Conservation (phyloP, 2,329 filamentous ascomycete genomes). For the Talaromyces sp. region DNA sequence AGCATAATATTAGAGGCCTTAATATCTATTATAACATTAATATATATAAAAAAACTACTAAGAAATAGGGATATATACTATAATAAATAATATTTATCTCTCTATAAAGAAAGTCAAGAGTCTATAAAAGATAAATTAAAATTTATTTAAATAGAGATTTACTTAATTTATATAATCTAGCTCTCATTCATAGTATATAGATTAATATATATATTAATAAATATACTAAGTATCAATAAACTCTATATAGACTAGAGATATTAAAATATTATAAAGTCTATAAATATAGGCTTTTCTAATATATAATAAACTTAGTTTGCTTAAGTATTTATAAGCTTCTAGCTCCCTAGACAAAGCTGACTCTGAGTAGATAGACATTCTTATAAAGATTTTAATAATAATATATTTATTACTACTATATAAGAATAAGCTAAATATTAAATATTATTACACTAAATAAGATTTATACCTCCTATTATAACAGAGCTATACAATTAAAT, state of each 20-base stretch:
- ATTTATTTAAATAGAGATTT: slow-evolving; percentile 7
- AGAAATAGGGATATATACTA: slow-evolving; percentile 5
- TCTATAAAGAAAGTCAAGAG: slow-evolving; percentile 11
- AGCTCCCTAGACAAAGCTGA: not conserved
- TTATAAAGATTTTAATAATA: not conserved
- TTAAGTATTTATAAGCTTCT: not conserved
- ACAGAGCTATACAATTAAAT: slow-evolving; percentile 3
- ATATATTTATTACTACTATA: not conserved
- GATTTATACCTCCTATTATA: not conserved
- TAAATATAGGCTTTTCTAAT: not conserved
- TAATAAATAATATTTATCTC: slow-evolving; percentile 12
- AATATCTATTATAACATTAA: slow-evolving; percentile 6
- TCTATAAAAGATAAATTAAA: slow-evolving; percentile 6
- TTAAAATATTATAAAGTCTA: not conserved
- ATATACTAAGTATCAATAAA: slow-evolving; percentile 6
- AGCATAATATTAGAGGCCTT: slow-evolving; percentile 13
- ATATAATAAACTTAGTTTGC: not conserved
- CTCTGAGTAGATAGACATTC: not conserved
- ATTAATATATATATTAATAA: slow-evolving; percentile 10
- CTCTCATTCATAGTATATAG: slow-evolving; percentile 3
- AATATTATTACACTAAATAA: not conserved
- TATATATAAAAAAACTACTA: not conserved
- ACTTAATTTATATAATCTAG: slow-evolving; percentile 5
- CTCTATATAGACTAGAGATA: not conserved
- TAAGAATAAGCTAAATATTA: not conserved